phyloP scores from a whole-genome alignment of 2,329 filamentous ascomycete species.

The Xylariaceae sp. region DNA sequence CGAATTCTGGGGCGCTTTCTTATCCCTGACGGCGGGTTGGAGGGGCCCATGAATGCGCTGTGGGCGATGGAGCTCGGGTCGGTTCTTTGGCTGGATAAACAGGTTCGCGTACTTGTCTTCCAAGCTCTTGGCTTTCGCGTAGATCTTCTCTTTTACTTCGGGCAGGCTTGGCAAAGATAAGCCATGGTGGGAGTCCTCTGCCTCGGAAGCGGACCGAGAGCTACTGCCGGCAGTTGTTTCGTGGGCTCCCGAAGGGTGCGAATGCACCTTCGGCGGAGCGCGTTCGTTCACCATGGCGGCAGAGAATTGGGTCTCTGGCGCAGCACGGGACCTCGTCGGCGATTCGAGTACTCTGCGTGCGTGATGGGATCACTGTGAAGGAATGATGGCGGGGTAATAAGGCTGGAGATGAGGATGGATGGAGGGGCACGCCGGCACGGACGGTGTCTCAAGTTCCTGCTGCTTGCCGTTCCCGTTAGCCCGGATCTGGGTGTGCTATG shows the following conservation, averaged over 20 bases:
- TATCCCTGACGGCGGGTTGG: slow-evolving; percentile 44
- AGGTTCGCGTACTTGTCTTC: slow-evolving; percentile 51
- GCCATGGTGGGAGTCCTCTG: not conserved
- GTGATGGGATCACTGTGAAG: not conserved
- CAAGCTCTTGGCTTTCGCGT: slow-evolving; percentile 29
- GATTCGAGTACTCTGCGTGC: not conserved
- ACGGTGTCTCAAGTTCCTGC: too few relatives aligned
- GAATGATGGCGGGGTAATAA: too few relatives aligned
- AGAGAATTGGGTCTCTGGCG: slow-evolving; percentile 13
- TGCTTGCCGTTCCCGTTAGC: not conserved
- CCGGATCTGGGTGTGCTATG: not conserved
- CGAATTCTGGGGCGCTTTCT: slow-evolving; percentile 41
- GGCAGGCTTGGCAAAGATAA: slow-evolving; percentile 21
- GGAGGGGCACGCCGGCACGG: not conserved
- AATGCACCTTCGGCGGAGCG: slow-evolving; percentile 41
- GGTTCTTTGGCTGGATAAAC: slow-evolving; percentile 50
- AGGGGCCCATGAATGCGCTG: slow-evolving; percentile 45
- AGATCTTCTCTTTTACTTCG: slow-evolving; percentile 26
- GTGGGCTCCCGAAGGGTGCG: slow-evolving; percentile 36
- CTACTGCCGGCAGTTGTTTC: slow-evolving; percentile 17
- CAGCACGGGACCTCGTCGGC: not conserved
- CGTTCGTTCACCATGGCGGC: slow-evolving; percentile 44
- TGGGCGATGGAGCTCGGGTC: slow-evolving; percentile 53
- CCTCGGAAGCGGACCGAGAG: slow-evolving; percentile 9
- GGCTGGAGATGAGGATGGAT: too few relatives aligned